A percentile compares a stretch with the other conserved stretches of the same genome.
Conservation (phyloP, 2,329 filamentous ascomycete species). For the Ophiostoma populinum region DNA sequence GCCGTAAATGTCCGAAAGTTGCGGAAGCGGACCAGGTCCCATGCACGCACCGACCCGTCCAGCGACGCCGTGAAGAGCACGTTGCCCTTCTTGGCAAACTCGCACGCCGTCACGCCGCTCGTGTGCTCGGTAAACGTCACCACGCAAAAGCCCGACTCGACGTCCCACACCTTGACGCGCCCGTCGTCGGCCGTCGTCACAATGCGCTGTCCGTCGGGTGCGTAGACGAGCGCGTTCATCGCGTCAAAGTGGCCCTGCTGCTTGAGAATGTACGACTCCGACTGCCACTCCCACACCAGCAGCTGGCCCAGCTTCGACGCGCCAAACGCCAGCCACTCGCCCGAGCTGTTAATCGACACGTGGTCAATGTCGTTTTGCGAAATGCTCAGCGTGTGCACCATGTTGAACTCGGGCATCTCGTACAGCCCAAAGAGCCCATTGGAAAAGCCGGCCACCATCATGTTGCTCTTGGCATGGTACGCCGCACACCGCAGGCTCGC, state of each 20-base stretch:
- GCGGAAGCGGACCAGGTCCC: conserved; percentile 88
- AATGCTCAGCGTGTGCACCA: conserved; percentile 83
- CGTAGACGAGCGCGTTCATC: conserved; percentile 85
- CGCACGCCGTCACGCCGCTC: conserved; percentile 81
- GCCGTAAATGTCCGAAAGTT: conserved; percentile 98
- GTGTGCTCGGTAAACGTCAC: conserved; percentile 97
- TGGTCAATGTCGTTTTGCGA: conserved; percentile 94
- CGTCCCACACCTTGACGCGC: conserved; percentile 97
- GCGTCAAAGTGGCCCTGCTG: conserved; percentile 95
- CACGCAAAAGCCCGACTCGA: conserved; percentile 89
- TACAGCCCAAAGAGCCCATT: conserved; percentile 89
- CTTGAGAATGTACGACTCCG: conserved; percentile 95
- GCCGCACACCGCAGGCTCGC: conserved; percentile 78
- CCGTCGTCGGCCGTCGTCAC: conserved; percentile 92
- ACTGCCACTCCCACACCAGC: conserved; percentile 99
- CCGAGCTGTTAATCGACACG: conserved; percentile 82
- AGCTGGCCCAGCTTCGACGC: conserved; percentile 89
- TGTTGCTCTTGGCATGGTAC: conserved; percentile 70
- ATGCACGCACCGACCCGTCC: conserved; percentile 85
- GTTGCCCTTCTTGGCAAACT: conserved; percentile 89
- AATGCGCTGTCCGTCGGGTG: conserved; percentile 81
- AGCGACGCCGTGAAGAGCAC: conserved; percentile 90
- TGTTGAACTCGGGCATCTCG: conserved; percentile 88
- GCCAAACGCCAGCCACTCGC: conserved; percentile 94
- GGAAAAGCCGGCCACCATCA: conserved; percentile 94